These are phyloP conservation scores for Strobilomyces echinocephalus DNA, from an alignment of 768 basidiomycete genomes.

Conservation along the genomic window DNA sequence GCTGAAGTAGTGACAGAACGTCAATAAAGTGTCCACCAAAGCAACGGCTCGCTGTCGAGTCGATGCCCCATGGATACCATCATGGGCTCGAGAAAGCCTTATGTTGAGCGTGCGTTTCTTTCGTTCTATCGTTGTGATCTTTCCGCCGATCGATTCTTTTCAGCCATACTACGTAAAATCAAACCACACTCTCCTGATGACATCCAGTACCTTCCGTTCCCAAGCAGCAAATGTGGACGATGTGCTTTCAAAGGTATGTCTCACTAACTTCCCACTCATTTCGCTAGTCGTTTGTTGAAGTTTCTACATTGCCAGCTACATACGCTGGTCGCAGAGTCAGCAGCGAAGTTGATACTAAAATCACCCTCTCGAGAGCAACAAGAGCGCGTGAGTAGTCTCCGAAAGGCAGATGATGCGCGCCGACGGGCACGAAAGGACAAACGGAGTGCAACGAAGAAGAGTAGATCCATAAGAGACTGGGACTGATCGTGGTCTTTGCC, in stretches of 20 bases:
- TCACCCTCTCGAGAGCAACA: conserved; percentile 24
- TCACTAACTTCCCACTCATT: not conserved
- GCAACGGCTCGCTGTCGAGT: conserved; percentile 59
- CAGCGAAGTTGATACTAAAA: conserved; percentile 20
- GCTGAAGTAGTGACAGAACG: conserved; percentile 50
- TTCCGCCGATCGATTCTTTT: not conserved
- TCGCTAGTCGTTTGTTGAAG: not conserved
- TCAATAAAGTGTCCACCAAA: conserved; percentile 88
- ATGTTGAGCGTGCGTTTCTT: conserved; percentile 42
- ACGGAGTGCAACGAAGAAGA: conserved; percentile 23
- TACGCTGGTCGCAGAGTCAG: conserved; percentile 19
- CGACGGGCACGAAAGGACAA: conserved; percentile 26
- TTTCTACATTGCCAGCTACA: conserved; percentile 22
- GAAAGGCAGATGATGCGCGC: conserved; percentile 18
- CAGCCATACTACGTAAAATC: conserved; percentile 69
- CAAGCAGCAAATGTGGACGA: conserved; percentile 75
- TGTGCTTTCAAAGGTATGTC: conserved; percentile 56
- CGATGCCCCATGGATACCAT: conserved; percentile 61
- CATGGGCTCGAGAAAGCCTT: conserved; percentile 53
- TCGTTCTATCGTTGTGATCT: not conserved
- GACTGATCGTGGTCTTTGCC: conserved; percentile 10
- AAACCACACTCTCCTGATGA: conserved; percentile 60
- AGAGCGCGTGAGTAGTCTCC: conserved; percentile 21
- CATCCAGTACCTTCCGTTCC: conserved; percentile 67
- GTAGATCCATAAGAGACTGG: conserved; percentile 27